Conservation (phyloP, 2,329 filamentous ascomycete species). For the Phyllosticta paracitricarpa region DNA sequence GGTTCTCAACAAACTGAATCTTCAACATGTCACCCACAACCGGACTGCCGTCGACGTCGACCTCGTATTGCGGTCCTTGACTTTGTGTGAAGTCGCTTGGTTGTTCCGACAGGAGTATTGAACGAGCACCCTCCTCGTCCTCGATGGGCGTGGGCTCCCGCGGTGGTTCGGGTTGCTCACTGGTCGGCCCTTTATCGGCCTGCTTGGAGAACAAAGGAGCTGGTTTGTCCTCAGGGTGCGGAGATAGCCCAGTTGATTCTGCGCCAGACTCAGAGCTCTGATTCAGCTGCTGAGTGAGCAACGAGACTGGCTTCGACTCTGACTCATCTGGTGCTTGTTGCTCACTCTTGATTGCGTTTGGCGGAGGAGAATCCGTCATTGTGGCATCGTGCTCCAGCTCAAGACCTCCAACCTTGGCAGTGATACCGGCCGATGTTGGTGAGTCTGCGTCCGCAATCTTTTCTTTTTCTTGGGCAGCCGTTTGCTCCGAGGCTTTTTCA, state of each 20-base stretch:
- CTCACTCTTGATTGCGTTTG: constrained; percentile 16
- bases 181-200: neutral
- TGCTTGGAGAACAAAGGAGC: constrained; percentile 52
- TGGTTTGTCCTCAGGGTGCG: constrained; percentile 58
- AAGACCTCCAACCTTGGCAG: constrained; percentile 46
- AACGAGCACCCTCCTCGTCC: constrained; percentile 24
- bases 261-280: constrained; percentile 20
- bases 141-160: constrained; percentile 25
- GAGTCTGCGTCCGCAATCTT: constrained; percentile 27
- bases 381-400: constrained; percentile 42
- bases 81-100: constrained; percentile 16
- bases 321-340: constrained; percentile 9
- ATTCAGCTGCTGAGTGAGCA: constrained; percentile 34
- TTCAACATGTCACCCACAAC: constrained; percentile 94
- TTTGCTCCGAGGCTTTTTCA: constrained; percentile 17
- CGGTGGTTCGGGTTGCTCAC: constrained; percentile 9
- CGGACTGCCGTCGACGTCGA: constrained; percentile 54
- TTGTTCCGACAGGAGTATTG: constrained; percentile 25
- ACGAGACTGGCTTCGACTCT: constrained; percentile 24
- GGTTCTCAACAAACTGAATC: constrained; percentile 90
- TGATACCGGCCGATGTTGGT: constrained; percentile 45
- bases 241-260: constrained; percentile 31
- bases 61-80: constrained; percentile 38
- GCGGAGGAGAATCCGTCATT: constrained; percentile 7
- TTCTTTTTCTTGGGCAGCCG: constrained; percentile 15